These are phyloP conservation scores for Termitomyces sp. DNA, from an alignment of 768 basidiomycete species.

Conservation along the genomic window DNA sequence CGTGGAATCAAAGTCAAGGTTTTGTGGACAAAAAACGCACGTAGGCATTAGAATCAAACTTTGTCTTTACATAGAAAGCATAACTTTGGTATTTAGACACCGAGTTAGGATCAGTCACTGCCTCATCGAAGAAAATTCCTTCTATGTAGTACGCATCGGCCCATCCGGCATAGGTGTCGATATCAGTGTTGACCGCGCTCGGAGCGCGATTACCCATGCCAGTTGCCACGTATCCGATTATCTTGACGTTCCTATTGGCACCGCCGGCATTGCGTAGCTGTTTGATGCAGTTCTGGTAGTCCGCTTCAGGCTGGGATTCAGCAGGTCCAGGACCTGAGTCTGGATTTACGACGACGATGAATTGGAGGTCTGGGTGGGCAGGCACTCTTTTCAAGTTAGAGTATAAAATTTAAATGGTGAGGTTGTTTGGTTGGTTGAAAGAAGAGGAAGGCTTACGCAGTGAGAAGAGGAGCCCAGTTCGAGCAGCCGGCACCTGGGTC, in stretches of 20 bases:
- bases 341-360: slow-evolving; percentile 29
- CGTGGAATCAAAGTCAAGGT: not conserved
- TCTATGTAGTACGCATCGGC: slow-evolving; percentile 21
- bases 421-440: not conserved
- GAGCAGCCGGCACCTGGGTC: slow-evolving; percentile 22
- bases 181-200: slow-evolving; percentile 21
- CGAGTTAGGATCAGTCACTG: slow-evolving; percentile 8
- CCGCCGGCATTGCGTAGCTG: slow-evolving; percentile 11
- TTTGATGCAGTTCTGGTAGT: slow-evolving; percentile 26
- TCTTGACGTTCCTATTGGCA: slow-evolving; percentile 20
- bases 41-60: slow-evolving; percentile 16
- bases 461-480: slow-evolving; percentile 22
- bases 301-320: slow-evolving; percentile 22
- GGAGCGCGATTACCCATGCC: slow-evolving; percentile 16
- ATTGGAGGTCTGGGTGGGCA: slow-evolving; percentile 21
- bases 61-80: slow-evolving; percentile 11
- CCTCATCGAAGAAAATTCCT: slow-evolving; percentile 35
- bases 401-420: too few relatives aligned
- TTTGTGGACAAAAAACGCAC: slow-evolving; percentile 2
- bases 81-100: slow-evolving; percentile 22
- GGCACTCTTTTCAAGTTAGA: slow-evolving; percentile 18
- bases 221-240: slow-evolving; percentile 30
- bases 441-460: slow-evolving; percentile 14
- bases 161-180: slow-evolving; percentile 29
- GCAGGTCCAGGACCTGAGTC: slow-evolving; percentile 24